Base-by-base conservation (phyloP, 768 basidiomycete species). In the Cystobasidium onofrii region DNA sequence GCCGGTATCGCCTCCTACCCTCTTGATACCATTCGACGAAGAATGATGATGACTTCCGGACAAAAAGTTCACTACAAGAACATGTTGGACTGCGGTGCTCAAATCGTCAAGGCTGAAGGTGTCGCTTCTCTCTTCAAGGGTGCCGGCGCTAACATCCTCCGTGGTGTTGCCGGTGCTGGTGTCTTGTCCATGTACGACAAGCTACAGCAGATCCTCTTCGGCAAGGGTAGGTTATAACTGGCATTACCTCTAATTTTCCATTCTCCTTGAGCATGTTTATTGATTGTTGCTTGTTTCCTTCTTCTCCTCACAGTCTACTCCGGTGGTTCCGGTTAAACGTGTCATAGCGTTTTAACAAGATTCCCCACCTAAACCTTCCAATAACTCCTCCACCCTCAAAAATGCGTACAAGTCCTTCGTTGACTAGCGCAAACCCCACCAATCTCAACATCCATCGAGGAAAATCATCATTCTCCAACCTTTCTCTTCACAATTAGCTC, bases 31-130 rank as follows among this genome's bases (percentile, higher is more conserved):
- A 83, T 84, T 81, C 81, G 95, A 89, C 94, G 96, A 89, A 92
- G 96, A 79, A 99, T 99, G 96, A 99, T 99, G 96, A 98, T 98
- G 95, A 98, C 96, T 43, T 97, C 95, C 27, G 96, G 95, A 79
- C 89, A 71, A 25, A n/a, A 65, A 54, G 88, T 89, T 75, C 93
- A 97, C 88, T 98, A 98, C 89, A 95, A 94, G 87, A 91, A 90
- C 78, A 97, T 97, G 93, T 89, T 95, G 83, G 94, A 98, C 80
- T 94, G 94, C 81, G 92, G 88, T 75, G 86, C 89, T 34, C 92
- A 96, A 83, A 97, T 99, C 81, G 80, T 97, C 79, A 88, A 88
- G 81, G 95, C 95, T 86, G 96, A 99, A 85, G 96, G 96, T 80
- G 83, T 85, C 74, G 90, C 89, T 83, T 97, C 95, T 12, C 87